Conservation (phyloP, 352 stramenopile genomes). For the Phytophthora kernoviae region DNA sequence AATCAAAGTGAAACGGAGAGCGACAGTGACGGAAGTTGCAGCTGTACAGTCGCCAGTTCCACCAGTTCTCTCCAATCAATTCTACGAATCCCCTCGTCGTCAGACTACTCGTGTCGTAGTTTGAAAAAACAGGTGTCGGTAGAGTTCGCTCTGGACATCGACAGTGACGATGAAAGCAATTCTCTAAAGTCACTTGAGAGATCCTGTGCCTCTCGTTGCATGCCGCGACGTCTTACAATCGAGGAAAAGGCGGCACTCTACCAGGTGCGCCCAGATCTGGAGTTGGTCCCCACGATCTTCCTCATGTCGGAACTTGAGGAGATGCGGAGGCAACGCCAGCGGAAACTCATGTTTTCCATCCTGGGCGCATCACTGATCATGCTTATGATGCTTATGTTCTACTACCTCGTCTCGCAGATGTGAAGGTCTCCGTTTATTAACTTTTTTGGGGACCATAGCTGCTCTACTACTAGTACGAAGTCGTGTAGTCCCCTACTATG, state of each 20-base stretch:
- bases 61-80: conserved; percentile 64
- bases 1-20: conserved; percentile 83
- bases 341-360: conserved; percentile 73
- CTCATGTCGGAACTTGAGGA: conserved; percentile 70
- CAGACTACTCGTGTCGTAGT: conserved; percentile 40
- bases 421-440: conserved; percentile 19
- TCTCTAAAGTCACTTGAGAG: conserved; percentile 24
- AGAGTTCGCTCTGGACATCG: conserved; percentile 68
- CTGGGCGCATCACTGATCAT: conserved; percentile 67
- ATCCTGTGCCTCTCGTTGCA: conserved; percentile 50
- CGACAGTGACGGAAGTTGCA: conserved; percentile 74
- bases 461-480: background rate
- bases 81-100: conserved; percentile 52
- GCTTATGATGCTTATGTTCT: conserved; percentile 80
- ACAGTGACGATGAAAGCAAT: conserved; percentile 47
- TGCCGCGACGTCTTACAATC: conserved; percentile 71
- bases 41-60: conserved; percentile 38
- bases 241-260: conserved; percentile 83
- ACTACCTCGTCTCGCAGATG: conserved; percentile 77
- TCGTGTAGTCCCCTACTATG: background rate
- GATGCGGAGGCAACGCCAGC: conserved; percentile 57
- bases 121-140: conserved; percentile 72
- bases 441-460: too few species aligned
- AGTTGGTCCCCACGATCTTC: conserved; percentile 66
- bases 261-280: conserved; percentile 66